Percentiles rank a stretch among this genome's conserved stretches.
phyloP scores from a whole-genome alignment of 2,329 filamentous ascomycete species.

The Cadophora sp. region DNA sequence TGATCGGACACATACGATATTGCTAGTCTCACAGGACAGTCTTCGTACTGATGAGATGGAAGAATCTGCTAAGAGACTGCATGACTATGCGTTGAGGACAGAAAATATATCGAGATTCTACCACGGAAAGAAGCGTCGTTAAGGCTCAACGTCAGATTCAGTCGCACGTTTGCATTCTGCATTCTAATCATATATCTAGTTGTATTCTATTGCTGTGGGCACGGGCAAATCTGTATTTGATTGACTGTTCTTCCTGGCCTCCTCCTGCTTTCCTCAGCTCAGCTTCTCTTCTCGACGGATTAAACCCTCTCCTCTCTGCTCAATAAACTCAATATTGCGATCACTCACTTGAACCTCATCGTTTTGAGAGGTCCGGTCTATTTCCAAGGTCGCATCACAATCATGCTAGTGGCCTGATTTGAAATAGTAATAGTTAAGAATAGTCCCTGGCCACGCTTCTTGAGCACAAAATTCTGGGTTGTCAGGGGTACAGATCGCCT shows the following conservation, averaged over 20 bases:
- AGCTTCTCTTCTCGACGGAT: too few species aligned
- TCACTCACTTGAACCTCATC: too few species aligned
- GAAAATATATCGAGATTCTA: background rate
- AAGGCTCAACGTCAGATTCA: background rate
- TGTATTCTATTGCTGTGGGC: background rate
- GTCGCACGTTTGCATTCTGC: too few species aligned
- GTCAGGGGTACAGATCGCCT: background rate
- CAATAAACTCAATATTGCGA: too few species aligned
- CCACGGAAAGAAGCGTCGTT: background rate
- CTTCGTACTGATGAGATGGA: slow-evolving; percentile 2
- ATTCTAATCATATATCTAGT: background rate
- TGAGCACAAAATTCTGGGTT: background rate
- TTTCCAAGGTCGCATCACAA: too few species aligned
- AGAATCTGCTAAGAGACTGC: slow-evolving; percentile 1
- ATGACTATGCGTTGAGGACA: slow-evolving; percentile 4
- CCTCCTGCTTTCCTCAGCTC: too few species aligned
- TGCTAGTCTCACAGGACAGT: slow-evolving; percentile 2
- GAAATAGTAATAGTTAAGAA: background rate
- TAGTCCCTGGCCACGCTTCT: slow-evolving; percentile 3
- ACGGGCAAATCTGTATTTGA: background rate
- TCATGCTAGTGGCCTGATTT: background rate
- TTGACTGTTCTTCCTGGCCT: too few species aligned
- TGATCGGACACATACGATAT: slow-evolving; percentile 10
- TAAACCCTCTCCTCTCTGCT: too few species aligned
- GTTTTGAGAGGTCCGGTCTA: too few species aligned